These are phyloP conservation scores for Phytophthora colocasiae DNA, from an alignment of 352 stramenopile genomes.

Conservation along the genomic window DNA sequence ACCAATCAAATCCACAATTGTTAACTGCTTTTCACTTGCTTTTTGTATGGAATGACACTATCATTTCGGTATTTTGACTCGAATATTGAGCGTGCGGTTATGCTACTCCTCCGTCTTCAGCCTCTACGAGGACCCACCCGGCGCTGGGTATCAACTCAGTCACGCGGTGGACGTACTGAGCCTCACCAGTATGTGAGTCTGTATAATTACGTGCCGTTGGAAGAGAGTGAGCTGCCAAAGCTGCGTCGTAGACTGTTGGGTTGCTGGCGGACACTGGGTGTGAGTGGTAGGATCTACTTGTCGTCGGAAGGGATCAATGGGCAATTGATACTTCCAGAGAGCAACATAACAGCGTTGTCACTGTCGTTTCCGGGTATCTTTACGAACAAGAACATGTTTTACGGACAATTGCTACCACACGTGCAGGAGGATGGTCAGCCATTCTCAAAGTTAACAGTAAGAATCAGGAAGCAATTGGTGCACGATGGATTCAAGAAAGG, in stretches of 20 bases:
- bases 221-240: constrained; percentile 35
- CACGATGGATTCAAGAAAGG: constrained; percentile 73
- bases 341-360: constrained; percentile 52
- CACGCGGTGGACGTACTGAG: constrained; percentile 2
- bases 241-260: constrained; percentile 39
- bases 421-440: constrained; percentile 16
- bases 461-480: constrained; percentile 89
- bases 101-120: constrained; percentile 15
- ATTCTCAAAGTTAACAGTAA: constrained; percentile 86
- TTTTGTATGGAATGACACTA: constrained; percentile 17
- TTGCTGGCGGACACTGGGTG: constrained; percentile 55
- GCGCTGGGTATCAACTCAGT: constrained; percentile 13
- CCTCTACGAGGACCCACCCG: constrained; percentile 6
- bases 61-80: constrained; percentile 12
- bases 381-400: constrained; percentile 18
- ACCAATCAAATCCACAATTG: constrained; percentile 19
- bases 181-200: constrained; percentile 51
- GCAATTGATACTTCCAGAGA: constrained; percentile 93
- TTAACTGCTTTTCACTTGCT: constrained; percentile 18
- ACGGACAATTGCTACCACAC: constrained; percentile 12
- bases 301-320: constrained; percentile 94
- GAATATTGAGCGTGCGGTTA: constrained; percentile 17
- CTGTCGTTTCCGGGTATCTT: constrained; percentile 19
- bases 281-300: constrained; percentile 87
- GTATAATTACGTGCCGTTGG: constrained; percentile 55